These are phyloP conservation scores for Melastoma malabathricum DNA, from an alignment of 345 rosid genomes.

Conservation along the genomic window DNA sequence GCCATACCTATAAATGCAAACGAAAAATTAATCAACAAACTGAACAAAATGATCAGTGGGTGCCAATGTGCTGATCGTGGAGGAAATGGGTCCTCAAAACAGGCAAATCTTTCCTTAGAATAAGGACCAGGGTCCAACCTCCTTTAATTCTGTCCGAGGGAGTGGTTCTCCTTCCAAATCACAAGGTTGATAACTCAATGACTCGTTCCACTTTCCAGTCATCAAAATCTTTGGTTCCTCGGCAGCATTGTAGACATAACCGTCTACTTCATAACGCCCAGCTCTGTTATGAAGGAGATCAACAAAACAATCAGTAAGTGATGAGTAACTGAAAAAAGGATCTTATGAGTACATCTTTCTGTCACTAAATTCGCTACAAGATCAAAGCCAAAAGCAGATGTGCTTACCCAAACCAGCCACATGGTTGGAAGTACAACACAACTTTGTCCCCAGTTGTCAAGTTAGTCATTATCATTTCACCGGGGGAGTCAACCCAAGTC, in stretches of 20 bases:
- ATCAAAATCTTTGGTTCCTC: slow-evolving; percentile 73
- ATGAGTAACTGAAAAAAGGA: not conserved
- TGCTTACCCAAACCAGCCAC: slow-evolving; percentile 76
- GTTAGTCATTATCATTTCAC: slow-evolving; percentile 74
- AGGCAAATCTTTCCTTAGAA: not conserved
- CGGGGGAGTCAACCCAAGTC: slow-evolving; percentile 71
- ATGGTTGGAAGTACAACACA: slow-evolving; percentile 65
- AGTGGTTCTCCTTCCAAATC: slow-evolving; percentile 67
- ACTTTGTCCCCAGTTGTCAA: slow-evolving; percentile 66
- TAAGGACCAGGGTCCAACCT: slow-evolving; percentile 18
- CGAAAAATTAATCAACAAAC: not conserved
- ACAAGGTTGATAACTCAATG: slow-evolving; percentile 74
- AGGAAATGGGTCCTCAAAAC: too few species aligned
- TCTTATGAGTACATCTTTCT: too few species aligned
- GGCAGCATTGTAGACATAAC: slow-evolving; percentile 58
- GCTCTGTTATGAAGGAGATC: slow-evolving; percentile 28
- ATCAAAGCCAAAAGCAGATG: too few species aligned
- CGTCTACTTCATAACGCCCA: slow-evolving; percentile 86
- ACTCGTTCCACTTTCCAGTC: slow-evolving; percentile 80
- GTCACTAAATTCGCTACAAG: too few species aligned
- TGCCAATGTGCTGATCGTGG: too few species aligned
- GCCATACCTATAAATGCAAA: slow-evolving; percentile 16
- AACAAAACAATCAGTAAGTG: not conserved
- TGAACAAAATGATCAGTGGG: too few species aligned
- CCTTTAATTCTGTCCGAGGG: slow-evolving; percentile 59